Evolutionary conservation across 352 stramenopile genomes (phyloP).

Genomic region (Phytopythium chamaehyphon): DNA sequence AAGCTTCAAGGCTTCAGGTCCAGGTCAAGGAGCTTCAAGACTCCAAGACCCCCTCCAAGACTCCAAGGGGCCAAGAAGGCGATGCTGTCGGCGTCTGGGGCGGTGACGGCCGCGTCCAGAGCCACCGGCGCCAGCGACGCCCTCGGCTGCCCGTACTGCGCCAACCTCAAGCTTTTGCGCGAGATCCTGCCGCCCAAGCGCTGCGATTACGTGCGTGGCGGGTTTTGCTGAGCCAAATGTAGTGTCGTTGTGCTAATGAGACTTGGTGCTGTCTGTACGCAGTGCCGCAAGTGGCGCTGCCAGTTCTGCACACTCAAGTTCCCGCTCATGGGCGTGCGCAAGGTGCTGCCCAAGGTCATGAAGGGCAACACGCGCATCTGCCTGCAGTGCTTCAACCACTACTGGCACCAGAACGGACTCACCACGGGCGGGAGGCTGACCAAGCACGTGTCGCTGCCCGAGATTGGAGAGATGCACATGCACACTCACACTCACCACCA

Average conservation of each 20-base stretch:
- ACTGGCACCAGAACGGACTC: constrained; percentile 34
- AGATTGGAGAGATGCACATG: constrained; percentile 4
- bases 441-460: constrained; percentile 10
- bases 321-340: constrained; percentile 33
- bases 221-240: not conserved
- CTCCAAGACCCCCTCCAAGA: too few relatives aligned
- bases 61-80: not conserved
- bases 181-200: constrained; percentile 48
- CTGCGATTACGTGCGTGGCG: constrained; percentile 47
- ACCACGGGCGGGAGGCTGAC: constrained; percentile 1
- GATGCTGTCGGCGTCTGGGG: not conserved
- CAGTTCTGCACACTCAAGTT: constrained; percentile 65
- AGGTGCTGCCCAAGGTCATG: constrained; percentile 36
- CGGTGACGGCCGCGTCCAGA: not conserved
- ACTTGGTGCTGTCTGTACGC: too few relatives aligned
- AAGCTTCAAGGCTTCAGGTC: too few relatives aligned
- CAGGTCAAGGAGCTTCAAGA: too few relatives aligned
- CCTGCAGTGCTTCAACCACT: constrained; percentile 36
- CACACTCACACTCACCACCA: too few relatives aligned
- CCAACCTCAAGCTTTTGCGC: constrained; percentile 42
- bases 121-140: constrained; percentile 4
- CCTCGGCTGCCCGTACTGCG: constrained; percentile 37
- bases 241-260: not conserved
- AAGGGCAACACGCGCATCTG: constrained; percentile 60
- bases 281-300: constrained; percentile 51